These are phyloP conservation scores for Talinum fruticosum DNA, from an alignment of 148 eudicot species.

Conservation along the genomic window DNA sequence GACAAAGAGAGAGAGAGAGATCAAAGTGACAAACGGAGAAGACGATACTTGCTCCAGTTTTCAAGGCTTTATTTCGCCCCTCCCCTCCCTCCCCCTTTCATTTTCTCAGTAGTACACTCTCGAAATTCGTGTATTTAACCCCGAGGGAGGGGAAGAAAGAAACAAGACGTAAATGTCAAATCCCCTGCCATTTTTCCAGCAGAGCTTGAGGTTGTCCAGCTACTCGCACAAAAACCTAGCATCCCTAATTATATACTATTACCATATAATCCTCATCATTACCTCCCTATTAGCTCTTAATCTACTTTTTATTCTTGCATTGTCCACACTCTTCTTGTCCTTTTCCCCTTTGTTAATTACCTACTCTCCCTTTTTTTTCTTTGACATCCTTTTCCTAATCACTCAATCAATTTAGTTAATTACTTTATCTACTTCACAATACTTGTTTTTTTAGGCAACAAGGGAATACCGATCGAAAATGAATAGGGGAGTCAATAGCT, in stretches of 20 bases:
- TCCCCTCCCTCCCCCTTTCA: not conserved
- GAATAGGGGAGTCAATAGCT: too few relatives aligned
- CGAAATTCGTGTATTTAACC: constrained; percentile 14
- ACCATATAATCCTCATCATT: constrained; percentile 25
- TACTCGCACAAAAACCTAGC: constrained; percentile 5
- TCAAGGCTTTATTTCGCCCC: constrained; percentile 22
- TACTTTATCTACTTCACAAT: too few relatives aligned
- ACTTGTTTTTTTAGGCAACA: too few relatives aligned
- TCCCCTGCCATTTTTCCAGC: constrained; percentile 25
- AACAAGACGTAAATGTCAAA: constrained; percentile 36
- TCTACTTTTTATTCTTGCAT: constrained; percentile 8
- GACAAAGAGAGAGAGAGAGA: constrained; percentile 4
- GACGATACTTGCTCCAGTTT: constrained; percentile 37
- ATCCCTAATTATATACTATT: not conserved
- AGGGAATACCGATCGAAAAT: too few relatives aligned
- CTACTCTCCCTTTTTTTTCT: constrained; percentile 5
- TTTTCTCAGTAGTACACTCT: constrained; percentile 7
- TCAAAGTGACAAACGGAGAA: constrained; percentile 31
- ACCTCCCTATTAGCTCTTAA: constrained; percentile 19
- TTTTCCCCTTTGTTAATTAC: constrained; percentile 3
- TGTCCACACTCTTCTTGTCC: constrained; percentile 19
- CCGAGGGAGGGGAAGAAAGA: constrained; percentile 14
- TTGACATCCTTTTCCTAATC: too few relatives aligned
- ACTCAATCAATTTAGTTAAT: too few relatives aligned
- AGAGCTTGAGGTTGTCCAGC: constrained; percentile 13